Percentiles rank a stretch among this genome's conserved stretches.
Conservation (phyloP, 1,284 basidiomycete species). For the Sanghuangporus weigelae region DNA sequence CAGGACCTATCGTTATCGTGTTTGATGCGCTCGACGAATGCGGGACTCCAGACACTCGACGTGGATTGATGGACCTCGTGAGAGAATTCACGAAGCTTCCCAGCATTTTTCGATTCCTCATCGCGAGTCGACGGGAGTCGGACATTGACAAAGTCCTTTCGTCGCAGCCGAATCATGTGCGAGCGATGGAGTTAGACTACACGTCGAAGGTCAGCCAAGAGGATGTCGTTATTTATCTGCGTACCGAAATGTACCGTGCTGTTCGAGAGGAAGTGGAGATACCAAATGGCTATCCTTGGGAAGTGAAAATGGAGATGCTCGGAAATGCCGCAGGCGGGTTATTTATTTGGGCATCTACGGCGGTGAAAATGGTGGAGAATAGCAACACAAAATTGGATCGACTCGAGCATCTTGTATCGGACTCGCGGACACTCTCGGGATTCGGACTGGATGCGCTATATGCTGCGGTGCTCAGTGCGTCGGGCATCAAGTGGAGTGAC, state of each 20-base stretch:
- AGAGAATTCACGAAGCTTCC: not conserved
- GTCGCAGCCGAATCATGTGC: not conserved
- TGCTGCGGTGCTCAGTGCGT: not conserved
- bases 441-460: not conserved
- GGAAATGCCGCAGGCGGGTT: not conserved
- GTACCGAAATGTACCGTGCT: not conserved
- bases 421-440: not conserved
- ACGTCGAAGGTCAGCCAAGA: not conserved
- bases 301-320: not conserved
- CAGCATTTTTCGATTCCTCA: not conserved
- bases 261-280: not conserved
- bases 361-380: not conserved
- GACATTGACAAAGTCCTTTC: not conserved
- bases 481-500: not conserved
- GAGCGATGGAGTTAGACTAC: not conserved
- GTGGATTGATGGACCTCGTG: not conserved
- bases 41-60: not conserved
- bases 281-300: not conserved
- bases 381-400: not conserved
- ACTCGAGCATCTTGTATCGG: not conserved
- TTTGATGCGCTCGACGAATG: constrained; percentile 9
- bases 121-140: not conserved
- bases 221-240: not conserved
- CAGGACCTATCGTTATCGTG: not conserved
- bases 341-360: constrained; percentile 5